phyloP scores from a whole-genome alignment of 139 green algal genomes.

The Chlorella sorokiniana region DNA sequence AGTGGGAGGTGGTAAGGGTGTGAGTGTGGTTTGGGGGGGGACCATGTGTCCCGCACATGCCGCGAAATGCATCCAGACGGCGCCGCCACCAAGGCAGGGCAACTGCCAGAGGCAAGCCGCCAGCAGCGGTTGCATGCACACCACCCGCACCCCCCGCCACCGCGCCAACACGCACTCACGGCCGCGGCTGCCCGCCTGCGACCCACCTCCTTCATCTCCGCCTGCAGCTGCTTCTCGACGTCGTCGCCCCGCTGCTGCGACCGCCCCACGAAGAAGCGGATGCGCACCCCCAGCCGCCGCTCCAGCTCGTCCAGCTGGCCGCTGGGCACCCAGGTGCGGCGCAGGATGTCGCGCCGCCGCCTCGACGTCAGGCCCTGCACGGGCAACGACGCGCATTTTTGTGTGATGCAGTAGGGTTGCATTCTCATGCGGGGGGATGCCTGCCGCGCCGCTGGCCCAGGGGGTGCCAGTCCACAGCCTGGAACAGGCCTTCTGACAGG shows the following conservation, averaged over 20 bases:
- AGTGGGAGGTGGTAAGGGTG: not conserved
- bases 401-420: not conserved
- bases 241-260: constrained; percentile 49
- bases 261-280: constrained; percentile 58
- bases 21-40: not conserved
- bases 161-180: not conserved
- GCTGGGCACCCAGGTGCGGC: constrained; percentile 53
- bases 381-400: not conserved
- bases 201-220: constrained; percentile 21
- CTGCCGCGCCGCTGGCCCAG: too few relatives aligned
- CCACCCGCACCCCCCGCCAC: not conserved
- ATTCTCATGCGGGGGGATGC: too few relatives aligned
- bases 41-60: not conserved
- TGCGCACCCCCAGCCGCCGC: constrained; percentile 36
- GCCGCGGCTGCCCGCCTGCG: not conserved
- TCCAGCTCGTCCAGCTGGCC: constrained; percentile 39
- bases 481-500: not conserved
- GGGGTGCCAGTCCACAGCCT: not conserved
- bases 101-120: too few relatives aligned
- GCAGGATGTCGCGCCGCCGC: constrained; percentile 48
- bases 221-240: constrained; percentile 30
- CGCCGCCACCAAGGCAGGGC: too few relatives aligned
- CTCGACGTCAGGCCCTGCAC: constrained; percentile 45
- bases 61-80: too few relatives aligned
- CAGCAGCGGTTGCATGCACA: not conserved